Percentiles rank a stretch among this genome's conserved stretches.
Conservation (phyloP, 2,329 filamentous ascomycete species). For the Calonectria ilicicola region DNA sequence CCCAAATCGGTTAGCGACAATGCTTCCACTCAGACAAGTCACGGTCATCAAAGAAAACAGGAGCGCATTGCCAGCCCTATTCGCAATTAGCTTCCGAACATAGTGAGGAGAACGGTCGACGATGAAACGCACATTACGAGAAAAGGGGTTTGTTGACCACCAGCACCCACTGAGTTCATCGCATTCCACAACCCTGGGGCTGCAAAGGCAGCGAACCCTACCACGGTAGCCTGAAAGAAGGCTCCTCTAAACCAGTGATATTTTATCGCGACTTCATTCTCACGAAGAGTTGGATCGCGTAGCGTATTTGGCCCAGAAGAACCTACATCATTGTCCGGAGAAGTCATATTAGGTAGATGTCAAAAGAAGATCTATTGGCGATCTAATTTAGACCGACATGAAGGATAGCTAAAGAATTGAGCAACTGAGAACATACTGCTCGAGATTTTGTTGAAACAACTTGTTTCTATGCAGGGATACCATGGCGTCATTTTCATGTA, state of each 20-base stretch:
- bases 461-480: background rate
- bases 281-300: background rate
- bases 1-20: constrained; percentile 15
- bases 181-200: constrained; percentile 49
- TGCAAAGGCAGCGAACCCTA: constrained; percentile 17
- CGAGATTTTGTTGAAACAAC: background rate
- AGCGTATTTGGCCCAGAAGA: background rate
- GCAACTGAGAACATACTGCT: background rate
- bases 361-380: too few relatives aligned
- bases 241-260: constrained; percentile 10
- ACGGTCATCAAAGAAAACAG: constrained; percentile 20
- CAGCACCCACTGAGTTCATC: constrained; percentile 25
- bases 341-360: background rate
- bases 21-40: constrained; percentile 9
- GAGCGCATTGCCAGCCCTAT: constrained; percentile 19
- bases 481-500: background rate
- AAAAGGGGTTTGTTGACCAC: constrained; percentile 23
- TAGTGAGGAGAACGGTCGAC: background rate
- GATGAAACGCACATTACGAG: constrained; percentile 14
- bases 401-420: background rate
- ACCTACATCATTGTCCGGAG: background rate
- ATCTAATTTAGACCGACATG: too few relatives aligned
- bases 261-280: background rate
- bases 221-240: constrained; percentile 11
- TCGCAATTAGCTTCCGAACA: background rate